These are phyloP conservation scores for Thermothelomyces thermophilus DNA, from an alignment of 2,329 filamentous ascomycete genomes.

Conservation along the genomic window DNA sequence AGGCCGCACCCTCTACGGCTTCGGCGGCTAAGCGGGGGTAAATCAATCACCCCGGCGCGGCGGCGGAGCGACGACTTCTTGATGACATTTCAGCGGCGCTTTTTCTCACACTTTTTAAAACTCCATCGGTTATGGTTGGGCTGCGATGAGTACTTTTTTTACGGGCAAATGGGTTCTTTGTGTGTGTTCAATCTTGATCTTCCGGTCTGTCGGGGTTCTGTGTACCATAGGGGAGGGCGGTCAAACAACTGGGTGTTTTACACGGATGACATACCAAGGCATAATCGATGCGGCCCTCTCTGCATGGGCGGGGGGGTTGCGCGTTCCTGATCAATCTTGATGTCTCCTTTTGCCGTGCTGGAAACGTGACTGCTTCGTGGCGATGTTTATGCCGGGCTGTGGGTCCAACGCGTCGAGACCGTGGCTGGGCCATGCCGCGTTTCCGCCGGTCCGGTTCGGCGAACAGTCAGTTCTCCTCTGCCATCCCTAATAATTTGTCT, in stretches of 20 bases:
- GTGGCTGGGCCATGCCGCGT: not conserved
- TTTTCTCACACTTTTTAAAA: constrained; percentile 5
- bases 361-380: not conserved
- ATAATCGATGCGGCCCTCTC: constrained; percentile 14
- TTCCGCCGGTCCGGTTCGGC: not conserved
- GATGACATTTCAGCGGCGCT: constrained; percentile 8
- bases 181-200: not conserved
- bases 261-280: constrained; percentile 16
- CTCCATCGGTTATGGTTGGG: constrained; percentile 16
- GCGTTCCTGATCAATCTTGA: constrained; percentile 10
- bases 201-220: constrained; percentile 7
- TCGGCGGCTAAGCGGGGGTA: constrained; percentile 71
- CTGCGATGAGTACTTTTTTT: constrained; percentile 21
- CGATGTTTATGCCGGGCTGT: not conserved
- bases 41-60: no score
- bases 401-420: not conserved
- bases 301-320: not conserved
- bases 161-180: constrained; percentile 20
- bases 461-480: no score
- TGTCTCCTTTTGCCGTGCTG: not conserved
- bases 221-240: constrained; percentile 19
- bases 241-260: constrained; percentile 13
- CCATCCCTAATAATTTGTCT: no score
- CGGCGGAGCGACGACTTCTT: not conserved
- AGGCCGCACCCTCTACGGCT: constrained; percentile 76